These are phyloP conservation scores for Fusarium secorum DNA, from an alignment of 2,329 filamentous ascomycete species.

Conservation along the genomic window DNA sequence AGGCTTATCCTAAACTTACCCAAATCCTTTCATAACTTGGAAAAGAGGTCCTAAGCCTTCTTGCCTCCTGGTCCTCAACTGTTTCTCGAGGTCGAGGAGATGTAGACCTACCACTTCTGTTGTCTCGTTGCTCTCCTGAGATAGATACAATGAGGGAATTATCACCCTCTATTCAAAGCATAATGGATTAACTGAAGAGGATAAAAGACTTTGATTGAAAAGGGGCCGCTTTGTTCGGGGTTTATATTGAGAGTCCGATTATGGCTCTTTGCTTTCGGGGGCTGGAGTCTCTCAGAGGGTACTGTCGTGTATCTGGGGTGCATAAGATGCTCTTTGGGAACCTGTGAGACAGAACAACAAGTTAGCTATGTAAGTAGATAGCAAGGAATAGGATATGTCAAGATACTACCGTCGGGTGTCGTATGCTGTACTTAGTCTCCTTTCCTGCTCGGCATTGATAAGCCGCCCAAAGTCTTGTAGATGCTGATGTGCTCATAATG, in stretches of 20 bases:
- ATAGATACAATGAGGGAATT: fast-evolving
- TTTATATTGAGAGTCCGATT: too few relatives aligned
- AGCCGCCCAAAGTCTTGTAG: fast-evolving
- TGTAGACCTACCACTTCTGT: background rate
- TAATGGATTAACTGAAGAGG: fast-evolving
- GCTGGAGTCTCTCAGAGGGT: background rate
- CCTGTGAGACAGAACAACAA: fast-evolving
- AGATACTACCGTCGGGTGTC: too few relatives aligned
- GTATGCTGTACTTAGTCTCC: background rate
- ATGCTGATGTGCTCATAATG: fast-evolving
- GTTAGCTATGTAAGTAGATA: background rate
- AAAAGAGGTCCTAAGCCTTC: background rate
- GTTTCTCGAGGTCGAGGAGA: background rate
- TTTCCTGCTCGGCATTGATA: background rate
- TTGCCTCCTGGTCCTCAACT: background rate
- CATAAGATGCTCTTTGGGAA: fast-evolving
- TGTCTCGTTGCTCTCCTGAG: background rate
- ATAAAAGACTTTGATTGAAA: background rate
- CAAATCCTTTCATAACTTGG: background rate
- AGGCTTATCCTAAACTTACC: background rate
- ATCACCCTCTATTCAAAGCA: background rate
- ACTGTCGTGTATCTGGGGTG: fast-evolving
- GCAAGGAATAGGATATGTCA: fast-evolving
- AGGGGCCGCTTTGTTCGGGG: too few relatives aligned
- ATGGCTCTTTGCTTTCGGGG: background rate